Evolutionary conservation across 2,329 filamentous ascomycete genomes (phyloP), one percentile per base, ranked within the genome.

Genomic region (Alternaria rosae): DNA sequence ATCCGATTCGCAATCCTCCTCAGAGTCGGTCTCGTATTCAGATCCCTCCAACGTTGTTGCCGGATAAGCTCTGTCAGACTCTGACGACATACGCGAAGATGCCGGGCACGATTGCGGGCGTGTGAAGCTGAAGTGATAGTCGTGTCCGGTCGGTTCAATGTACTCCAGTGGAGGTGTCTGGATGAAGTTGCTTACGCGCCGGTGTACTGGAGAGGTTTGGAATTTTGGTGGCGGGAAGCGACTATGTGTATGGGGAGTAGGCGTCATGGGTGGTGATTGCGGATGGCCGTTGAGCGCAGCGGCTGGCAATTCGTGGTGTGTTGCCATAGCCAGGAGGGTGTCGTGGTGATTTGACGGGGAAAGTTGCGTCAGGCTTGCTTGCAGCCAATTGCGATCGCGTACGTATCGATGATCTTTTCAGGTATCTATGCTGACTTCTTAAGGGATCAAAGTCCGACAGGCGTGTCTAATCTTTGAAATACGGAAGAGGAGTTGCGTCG

Each of bases 161-260:
- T 72, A 76, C 55, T 80, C 79, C 32, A 78, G 59, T 28, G 77
- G 77, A 21, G 78, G 78, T 47, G 79, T 79, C 32, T 79, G 75
- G 20, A 70, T 68, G 42, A 72, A 61, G 48, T 70, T 73, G 48
- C 68, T 67, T 70, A 76, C 75, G 50, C 74, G 75, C 66, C 77
- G 78, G 66, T 76, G 75, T 30, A 71, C 62, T 7, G 76, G 73
- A 53, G 77, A 76, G 13, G 76, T 73, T 48, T 76, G 75, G 65
- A 69, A 73, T 23, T 72, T 66, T 28, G 70, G 69, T 23, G 74
- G 72, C 38, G 73, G 72, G 51, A 70, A 78, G 44, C 62, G 75
- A 60, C 70, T 44, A 43, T 73, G 71, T 28, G 68, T 65, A 65
- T 69, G 70, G 45, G 70, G 59, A 62, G 70, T 73, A 25, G 76